Conservation (phyloP, 352 stramenopile genomes). For the Phytopythium chamaehyphon region DNA sequence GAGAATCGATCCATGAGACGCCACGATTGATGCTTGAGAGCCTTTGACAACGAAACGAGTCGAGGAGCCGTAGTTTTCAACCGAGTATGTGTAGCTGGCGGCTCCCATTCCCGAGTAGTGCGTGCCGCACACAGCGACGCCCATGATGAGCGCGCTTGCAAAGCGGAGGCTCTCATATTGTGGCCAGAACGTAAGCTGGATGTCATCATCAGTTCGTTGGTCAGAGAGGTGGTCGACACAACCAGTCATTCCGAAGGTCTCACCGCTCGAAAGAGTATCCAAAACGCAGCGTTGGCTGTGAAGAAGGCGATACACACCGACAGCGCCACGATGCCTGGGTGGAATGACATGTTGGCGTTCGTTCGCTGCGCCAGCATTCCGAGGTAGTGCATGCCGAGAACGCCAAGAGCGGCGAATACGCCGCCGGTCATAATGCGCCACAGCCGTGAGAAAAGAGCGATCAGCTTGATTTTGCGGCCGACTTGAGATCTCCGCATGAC, state of each 20-base stretch:
- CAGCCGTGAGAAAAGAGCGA: conserved; percentile 58
- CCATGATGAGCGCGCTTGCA: conserved; percentile 56
- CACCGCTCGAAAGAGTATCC: conserved; percentile 66
- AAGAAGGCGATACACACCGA: conserved; percentile 56
- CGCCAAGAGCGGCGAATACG: conserved; percentile 47
- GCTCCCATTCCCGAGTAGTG: conserved; percentile 56
- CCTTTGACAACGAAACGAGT: conserved; percentile 32
- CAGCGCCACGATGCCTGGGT: conserved; percentile 33
- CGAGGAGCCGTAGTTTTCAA: conserved; percentile 18
- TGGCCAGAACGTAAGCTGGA: conserved; percentile 60
- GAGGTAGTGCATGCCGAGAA: conserved; percentile 76
- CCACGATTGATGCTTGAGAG: conserved; percentile 19
- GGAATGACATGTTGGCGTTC: conserved; percentile 30
- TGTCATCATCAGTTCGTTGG: background rate
- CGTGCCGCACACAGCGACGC: conserved; percentile 56
- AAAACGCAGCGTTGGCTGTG: conserved; percentile 55
- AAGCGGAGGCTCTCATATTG: conserved; percentile 43
- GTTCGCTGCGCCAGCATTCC: conserved; percentile 64
- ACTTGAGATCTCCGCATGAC: conserved; percentile 48
- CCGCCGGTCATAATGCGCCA: conserved; percentile 44
- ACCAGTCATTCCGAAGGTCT: background rate
- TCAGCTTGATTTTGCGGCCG: conserved; percentile 41
- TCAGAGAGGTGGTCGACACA: background rate
- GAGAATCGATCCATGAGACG: conserved; percentile 43
- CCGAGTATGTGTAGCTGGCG: conserved; percentile 30